Conservation (phyloP, 2,329 filamentous ascomycete genomes). For the Neonectria sp. region DNA sequence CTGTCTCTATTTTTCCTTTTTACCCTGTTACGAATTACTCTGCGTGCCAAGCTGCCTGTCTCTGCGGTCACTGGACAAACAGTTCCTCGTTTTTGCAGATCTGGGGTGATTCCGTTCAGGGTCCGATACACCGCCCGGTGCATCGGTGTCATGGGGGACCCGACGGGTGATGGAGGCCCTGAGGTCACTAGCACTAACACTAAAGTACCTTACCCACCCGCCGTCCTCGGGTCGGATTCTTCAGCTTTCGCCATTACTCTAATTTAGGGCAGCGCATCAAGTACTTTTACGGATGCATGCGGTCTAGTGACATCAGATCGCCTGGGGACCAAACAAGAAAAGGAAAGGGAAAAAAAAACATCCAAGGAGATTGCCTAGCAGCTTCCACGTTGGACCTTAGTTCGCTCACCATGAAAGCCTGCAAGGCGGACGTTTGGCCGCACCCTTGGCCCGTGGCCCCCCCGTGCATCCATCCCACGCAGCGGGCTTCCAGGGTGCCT, state of each 20-base stretch:
- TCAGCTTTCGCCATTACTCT: not conserved
- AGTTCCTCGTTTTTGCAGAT: conserved; percentile 9
- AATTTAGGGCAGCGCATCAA: conserved; percentile 1
- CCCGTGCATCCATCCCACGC: conserved; percentile 20
- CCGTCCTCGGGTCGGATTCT: not conserved
- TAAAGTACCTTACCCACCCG: conserved; percentile 6
- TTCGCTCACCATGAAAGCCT: conserved; percentile 33
- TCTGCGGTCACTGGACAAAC: not conserved
- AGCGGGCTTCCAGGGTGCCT: conserved; percentile 6
- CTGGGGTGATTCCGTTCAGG: conserved; percentile 20
- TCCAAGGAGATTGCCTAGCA: conserved; percentile 28
- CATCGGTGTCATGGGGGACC: conserved; percentile 18
- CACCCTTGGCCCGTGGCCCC: conserved; percentile 18
- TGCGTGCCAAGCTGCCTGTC: conserved; percentile 1
- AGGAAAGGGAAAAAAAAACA: conserved; percentile 16
- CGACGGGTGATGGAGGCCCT: not conserved
- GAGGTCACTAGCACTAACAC: conserved; percentile 18
- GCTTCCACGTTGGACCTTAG: conserved; percentile 45
- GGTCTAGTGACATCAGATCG: not conserved
- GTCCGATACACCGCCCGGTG: conserved; percentile 23
- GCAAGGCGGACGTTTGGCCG: conserved; percentile 39
- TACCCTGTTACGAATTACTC: conserved; percentile 18
- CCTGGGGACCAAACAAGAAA: not conserved
- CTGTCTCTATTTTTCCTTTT: conserved; percentile 15
- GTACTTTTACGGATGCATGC: not conserved